phyloP scores from a whole-genome alignment of 768 basidiomycete genomes.

The Collybiopsis luxurians region DNA sequence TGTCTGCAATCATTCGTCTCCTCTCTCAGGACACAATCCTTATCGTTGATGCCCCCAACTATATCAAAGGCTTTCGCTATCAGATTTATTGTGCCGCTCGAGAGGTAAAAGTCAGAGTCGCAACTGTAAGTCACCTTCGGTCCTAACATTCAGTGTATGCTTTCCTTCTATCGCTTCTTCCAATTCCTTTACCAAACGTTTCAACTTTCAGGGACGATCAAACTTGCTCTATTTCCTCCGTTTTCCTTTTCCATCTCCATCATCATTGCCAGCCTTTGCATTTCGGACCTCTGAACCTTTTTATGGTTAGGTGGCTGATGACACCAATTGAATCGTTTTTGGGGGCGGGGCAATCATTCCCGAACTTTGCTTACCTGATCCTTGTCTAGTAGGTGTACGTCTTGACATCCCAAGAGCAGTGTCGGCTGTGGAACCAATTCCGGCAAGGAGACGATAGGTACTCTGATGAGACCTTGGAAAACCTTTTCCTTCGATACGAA shows the following conservation, averaged over 20 bases:
- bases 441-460: slow-evolving; percentile 54
- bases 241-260: no score
- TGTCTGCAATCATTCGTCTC: slow-evolving; percentile 77
- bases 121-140: slow-evolving; percentile 62
- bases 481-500: slow-evolving; percentile 85
- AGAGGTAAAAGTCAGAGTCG: slow-evolving; percentile 80
- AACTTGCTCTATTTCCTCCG: neutral
- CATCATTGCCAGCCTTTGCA: neutral
- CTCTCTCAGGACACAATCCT: slow-evolving; percentile 74
- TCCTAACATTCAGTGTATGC: neutral
- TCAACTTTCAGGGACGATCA: neutral
- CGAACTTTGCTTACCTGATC: no score
- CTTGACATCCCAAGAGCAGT: slow-evolving; percentile 71
- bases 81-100: slow-evolving; percentile 96
- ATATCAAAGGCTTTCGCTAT: slow-evolving; percentile 98
- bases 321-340: no score
- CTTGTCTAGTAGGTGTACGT: slow-evolving; percentile 60
- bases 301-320: no score
- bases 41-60: slow-evolving; percentile 90
- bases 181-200: neutral
- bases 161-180: neutral
- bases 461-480: slow-evolving; percentile 78
- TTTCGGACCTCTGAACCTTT: neutral
- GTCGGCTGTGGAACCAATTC: slow-evolving; percentile 69
- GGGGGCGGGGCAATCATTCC: no score